Conservation (phyloP, 345 rosid genomes). For the Trapa incisa region DNA sequence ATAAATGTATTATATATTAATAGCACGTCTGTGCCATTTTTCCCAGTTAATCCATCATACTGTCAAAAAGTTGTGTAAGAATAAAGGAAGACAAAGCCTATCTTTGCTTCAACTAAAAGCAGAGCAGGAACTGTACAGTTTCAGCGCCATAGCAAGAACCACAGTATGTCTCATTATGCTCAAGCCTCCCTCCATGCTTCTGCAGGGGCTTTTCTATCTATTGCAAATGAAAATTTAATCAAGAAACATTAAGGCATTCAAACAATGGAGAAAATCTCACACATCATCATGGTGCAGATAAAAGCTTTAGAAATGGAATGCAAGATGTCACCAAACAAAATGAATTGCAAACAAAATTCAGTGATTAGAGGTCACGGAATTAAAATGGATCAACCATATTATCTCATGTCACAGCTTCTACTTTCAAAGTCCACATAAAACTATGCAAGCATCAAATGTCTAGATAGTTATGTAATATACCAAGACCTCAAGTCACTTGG, state of each 20-base stretch:
- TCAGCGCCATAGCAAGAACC: conserved; percentile 96
- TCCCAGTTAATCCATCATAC: not conserved
- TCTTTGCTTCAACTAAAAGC: not conserved
- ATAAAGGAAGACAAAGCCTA: not conserved
- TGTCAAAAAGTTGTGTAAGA: not conserved
- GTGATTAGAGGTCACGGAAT: not conserved
- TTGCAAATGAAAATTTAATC: conserved; percentile 13
- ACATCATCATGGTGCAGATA: not conserved
- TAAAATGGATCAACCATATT: not conserved
- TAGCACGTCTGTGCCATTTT: not conserved
- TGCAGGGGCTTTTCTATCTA: conserved; percentile 91
- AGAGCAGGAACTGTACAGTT: conserved; percentile 29
- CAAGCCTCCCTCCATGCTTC: conserved; percentile 94
- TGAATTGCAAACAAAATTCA: not conserved
- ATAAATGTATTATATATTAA: not conserved
- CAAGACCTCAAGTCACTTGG: not conserved
- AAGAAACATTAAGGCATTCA: not conserved
- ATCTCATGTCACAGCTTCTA: not conserved
- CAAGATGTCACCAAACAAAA: not conserved
- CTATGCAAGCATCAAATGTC: not conserved
- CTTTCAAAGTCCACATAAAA: not conserved
- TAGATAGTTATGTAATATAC: not conserved
- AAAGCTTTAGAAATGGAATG: not conserved
- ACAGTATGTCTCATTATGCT: conserved; percentile 89
- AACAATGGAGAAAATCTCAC: not conserved